Evolutionary conservation across 495 filamentous ascomycete species (phyloP).

Genomic region (Penicillium psychrofluorescens): DNA sequence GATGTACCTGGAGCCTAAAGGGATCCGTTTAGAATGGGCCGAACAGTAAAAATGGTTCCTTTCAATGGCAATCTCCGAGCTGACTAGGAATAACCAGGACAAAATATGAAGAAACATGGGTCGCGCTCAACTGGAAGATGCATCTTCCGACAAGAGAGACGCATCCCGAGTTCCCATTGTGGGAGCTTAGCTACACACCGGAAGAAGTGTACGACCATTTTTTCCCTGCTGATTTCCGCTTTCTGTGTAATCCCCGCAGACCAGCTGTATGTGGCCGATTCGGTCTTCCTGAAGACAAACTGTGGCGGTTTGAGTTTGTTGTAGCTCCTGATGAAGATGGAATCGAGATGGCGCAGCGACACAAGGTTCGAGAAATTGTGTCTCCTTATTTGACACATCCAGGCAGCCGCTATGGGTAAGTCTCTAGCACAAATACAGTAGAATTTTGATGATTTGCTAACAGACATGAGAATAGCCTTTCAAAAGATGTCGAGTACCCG

Average conservation of each 20-base stretch:
- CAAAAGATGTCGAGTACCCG: conserved; percentile 23
- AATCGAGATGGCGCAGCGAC: neutral
- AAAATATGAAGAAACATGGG: conserved; percentile 33
- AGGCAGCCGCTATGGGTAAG: too few relatives aligned
- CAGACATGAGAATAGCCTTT: too few relatives aligned
- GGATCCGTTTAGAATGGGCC: conserved; percentile 1
- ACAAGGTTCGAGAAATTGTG: too few relatives aligned
- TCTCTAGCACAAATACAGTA: too few relatives aligned
- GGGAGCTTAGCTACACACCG: conserved; percentile 31
- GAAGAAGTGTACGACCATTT: conserved; percentile 36
- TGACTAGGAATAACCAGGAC: too few relatives aligned
- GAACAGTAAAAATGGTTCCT: too few relatives aligned
- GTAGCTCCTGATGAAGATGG: neutral
- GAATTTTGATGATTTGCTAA: too few relatives aligned
- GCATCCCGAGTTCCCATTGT: conserved; percentile 37
- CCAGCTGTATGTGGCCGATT: conserved; percentile 35
- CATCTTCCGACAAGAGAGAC: conserved; percentile 29
- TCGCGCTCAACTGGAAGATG: conserved; percentile 36
- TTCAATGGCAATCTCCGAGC: too few relatives aligned
- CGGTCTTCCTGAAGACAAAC: conserved; percentile 21
- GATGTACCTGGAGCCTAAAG: conserved; percentile 31
- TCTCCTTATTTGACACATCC: too few relatives aligned
- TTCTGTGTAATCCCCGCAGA: conserved; percentile 22
- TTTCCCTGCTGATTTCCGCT: conserved; percentile 35
- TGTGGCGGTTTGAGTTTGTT: conserved; percentile 36